phyloP scores from a whole-genome alignment of 768 basidiomycete species.

The Hypholoma fasciculare region DNA sequence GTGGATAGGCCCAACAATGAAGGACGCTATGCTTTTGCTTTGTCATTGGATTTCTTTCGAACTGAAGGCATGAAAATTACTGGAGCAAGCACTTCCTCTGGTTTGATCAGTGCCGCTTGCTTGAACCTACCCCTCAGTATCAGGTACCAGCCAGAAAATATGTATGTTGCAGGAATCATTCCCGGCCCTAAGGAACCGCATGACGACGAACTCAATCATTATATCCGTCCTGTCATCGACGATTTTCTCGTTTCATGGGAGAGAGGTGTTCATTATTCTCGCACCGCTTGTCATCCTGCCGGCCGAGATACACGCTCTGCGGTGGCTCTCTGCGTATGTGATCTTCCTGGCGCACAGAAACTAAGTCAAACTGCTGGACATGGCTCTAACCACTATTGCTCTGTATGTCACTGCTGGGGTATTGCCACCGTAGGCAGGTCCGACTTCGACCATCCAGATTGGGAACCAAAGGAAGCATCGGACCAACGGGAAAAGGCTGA shows the following conservation, averaged over 20 bases:
- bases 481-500: constrained; percentile 13
- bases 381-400: constrained; percentile 15
- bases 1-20: constrained; percentile 10
- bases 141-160: constrained; percentile 29
- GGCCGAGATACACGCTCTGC: constrained; percentile 24
- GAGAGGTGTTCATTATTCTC: constrained; percentile 20
- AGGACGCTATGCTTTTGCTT: constrained; percentile 18
- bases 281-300: constrained; percentile 7
- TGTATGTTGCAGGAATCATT: constrained; percentile 27
- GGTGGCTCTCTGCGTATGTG: constrained; percentile 27
- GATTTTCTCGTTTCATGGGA: constrained; percentile 17
- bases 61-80: constrained; percentile 19
- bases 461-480: constrained; percentile 9
- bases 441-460: constrained; percentile 19
- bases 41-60: constrained; percentile 34
- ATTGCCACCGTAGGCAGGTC: constrained; percentile 11
- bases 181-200: constrained; percentile 28
- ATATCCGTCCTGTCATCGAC: constrained; percentile 29
- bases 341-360: constrained; percentile 26
- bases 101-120: constrained; percentile 25
- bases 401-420: constrained; percentile 11
- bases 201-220: constrained; percentile 28
- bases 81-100: constrained; percentile 23
- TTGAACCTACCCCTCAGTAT: constrained; percentile 29
- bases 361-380: constrained; percentile 16